Base-by-base conservation (phyloP, 768 basidiomycete genomes). In the Scleroderma bovista region DNA sequence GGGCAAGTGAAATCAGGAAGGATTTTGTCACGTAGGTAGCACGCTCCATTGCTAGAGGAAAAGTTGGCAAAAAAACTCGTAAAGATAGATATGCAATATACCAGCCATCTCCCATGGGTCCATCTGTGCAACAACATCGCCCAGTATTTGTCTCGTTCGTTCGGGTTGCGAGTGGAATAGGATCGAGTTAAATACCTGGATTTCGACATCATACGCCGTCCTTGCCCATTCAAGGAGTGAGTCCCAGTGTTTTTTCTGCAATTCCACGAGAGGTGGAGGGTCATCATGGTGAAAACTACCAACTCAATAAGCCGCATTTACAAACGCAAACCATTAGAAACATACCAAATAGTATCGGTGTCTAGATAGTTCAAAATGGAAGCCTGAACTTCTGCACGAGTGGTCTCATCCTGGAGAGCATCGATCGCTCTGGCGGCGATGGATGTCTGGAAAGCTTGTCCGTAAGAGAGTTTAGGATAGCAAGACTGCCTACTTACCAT, bases 321-420 rank as follows among this genome's bases (percentile, higher is more conserved):
- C 38, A 46, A 19, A n/a, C 20, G 46, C 15, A 13, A 17, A 12
- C 36, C 22, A 19, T 19, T 15, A 43, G 23, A 13, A 48, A 61
- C 72, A 48, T 52, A 90, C 92, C 89, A 93, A 52, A 96, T 79
- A 1, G 96, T 93, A 65, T 99, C 96, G 2, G 95, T 97, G 61
- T 96, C 90, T 26, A 98, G 71, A 68, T 96, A 98, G 50, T 81
- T 79, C 38, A 96, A 68, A 38, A 98, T 68, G 11, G 82, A 76
- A 22, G 77, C 73, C 31, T 80, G 77, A 17, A 93, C 86, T 49
- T 88, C 77, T 15, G 64, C 60, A 23, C 85, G 75, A 16, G 79
- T 79, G 20, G 66, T 60, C 45, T 75, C 69, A 47, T 88, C 78
- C 16, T 71, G 61, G 57, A 94, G 73, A 1, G 79, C 76, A 65